Evolutionary conservation across 108 stramenopile genomes (phyloP).

Genomic region (Cyclostephanos tholiformis): DNA sequence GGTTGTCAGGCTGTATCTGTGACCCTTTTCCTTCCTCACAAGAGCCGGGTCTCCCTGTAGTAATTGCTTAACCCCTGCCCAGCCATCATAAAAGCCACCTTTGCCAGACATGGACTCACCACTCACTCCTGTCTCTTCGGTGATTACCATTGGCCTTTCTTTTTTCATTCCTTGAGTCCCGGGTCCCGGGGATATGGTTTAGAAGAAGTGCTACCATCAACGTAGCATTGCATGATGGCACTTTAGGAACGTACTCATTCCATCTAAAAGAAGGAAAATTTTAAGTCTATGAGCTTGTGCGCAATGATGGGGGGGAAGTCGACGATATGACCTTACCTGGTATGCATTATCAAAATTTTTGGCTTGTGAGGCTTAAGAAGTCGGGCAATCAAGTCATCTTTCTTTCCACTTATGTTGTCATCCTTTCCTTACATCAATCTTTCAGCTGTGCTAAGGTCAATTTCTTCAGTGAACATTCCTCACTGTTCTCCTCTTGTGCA

Average conservation of each 20-base stretch:
- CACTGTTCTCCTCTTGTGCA: constrained; percentile 7
- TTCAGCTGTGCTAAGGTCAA: constrained; percentile 46
- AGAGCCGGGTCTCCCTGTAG: constrained; percentile 60
- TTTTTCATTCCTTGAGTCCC: constrained; percentile 53
- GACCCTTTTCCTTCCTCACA: constrained; percentile 49
- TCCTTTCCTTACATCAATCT: constrained; percentile 52
- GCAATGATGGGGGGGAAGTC: neutral
- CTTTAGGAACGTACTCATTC: constrained; percentile 59
- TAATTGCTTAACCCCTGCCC: constrained; percentile 53
- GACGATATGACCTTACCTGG: neutral
- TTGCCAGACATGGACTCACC: constrained; percentile 65
- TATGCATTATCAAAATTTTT: constrained; percentile 41
- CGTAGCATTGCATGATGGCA: constrained; percentile 52
- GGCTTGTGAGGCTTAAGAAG: constrained; percentile 61
- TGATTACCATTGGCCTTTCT: constrained; percentile 57
- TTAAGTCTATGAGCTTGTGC: neutral
- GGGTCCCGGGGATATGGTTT: constrained; percentile 47
- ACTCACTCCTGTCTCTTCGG: constrained; percentile 60
- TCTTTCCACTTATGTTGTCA: constrained; percentile 51
- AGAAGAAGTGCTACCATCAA: constrained; percentile 60
- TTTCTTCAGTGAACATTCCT: constrained; percentile 26
- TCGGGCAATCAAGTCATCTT: constrained; percentile 58
- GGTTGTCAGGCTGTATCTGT: constrained; percentile 51
- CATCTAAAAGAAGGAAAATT: constrained; percentile 15
- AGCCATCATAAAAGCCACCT: constrained; percentile 61